These are phyloP conservation scores for Eucalyptus marginata DNA, from an alignment of 345 rosid species.

Conservation along the genomic window DNA sequence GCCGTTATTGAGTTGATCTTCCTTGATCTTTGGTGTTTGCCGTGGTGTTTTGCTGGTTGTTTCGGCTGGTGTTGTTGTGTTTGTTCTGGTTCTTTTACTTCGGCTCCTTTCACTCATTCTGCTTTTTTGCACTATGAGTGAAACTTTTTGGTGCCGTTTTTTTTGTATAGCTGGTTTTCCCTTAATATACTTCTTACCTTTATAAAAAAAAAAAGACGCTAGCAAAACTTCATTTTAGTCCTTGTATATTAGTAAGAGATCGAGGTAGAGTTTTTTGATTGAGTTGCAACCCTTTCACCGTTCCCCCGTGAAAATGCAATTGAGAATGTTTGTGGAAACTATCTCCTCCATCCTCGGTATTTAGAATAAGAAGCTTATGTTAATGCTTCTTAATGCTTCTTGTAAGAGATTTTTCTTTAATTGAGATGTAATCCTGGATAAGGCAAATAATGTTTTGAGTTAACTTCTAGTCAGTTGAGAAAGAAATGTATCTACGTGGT, in stretches of 20 bases:
- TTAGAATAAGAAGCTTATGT: background rate
- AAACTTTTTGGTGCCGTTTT: too few species aligned
- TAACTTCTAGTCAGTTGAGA: background rate
- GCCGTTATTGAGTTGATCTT: too few species aligned
- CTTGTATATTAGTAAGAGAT: background rate
- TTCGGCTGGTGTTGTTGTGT: too few species aligned
- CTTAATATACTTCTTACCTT: too few species aligned
- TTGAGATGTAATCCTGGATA: background rate
- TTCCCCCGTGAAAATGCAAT: background rate
- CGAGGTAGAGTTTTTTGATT: background rate
- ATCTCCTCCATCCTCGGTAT: background rate
- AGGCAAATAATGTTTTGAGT: background rate
- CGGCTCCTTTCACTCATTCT: too few species aligned
- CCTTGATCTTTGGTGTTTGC: too few species aligned
- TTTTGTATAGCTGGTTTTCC: too few species aligned
- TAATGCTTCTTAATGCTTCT: too few species aligned
- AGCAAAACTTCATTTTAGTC: slow-evolving; percentile 80
- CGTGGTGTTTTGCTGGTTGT: too few species aligned
- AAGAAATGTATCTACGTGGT: background rate
- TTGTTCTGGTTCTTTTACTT: too few species aligned
- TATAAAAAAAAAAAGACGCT: slow-evolving; percentile 50
- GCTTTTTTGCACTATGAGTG: too few species aligned
- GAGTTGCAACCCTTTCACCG: background rate
- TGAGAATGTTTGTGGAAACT: background rate
- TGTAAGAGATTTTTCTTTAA: background rate